Base-by-base conservation (phyloP, 805 yeast genomes). In the Candida sphagnicola region DNA sequence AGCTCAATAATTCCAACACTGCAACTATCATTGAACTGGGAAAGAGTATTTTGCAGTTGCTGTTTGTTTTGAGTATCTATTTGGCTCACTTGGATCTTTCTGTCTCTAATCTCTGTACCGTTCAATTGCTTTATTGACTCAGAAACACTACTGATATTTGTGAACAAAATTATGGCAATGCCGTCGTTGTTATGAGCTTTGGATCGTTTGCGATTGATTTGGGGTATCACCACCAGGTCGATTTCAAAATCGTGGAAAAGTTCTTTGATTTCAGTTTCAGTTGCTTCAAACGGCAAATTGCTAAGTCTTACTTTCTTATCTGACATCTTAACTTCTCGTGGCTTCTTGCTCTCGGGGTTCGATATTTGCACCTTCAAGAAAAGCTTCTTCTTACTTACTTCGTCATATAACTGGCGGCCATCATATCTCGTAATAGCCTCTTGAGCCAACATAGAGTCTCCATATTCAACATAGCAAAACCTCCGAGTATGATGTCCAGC, bases 391-490 rank as follows among this genome's bases (percentile, higher is more conserved):
- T 53, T 45, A 4, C 51, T 48, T 0, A 43, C 36, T 4, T 48
- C 51, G 4, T 65, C 73, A 1, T 56, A 56, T 1, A 72, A 25
- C 0, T 45, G 50, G 28, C 48, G 57, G 0, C 70, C 76, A 50
- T 82, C 53, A 8, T 78, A 56, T 1, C 43, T 40, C 0, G 42
- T 42, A 1, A 74, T 61, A 0, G 85, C 82, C 0, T 46, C 36
- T 0, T 52, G 34, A 0, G 85, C 83, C 13, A 59, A 61, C n/a
- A 65, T 62, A 0, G 72, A 39, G 4, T 63, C 51, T 0, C 57
- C 39, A 46, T 61, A 80, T 48, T 85, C 93, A 12, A 84, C 67
- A 51, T 86, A 87, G 45, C 91, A 85, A 52, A 87, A 87, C 21
- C 95, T 56, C 40, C 93, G 67, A 21, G 72, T 70, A 4, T 75